These are phyloP conservation scores for Paecilomyces niveus DNA, from an alignment of 2,329 filamentous ascomycete species.

Conservation along the genomic window DNA sequence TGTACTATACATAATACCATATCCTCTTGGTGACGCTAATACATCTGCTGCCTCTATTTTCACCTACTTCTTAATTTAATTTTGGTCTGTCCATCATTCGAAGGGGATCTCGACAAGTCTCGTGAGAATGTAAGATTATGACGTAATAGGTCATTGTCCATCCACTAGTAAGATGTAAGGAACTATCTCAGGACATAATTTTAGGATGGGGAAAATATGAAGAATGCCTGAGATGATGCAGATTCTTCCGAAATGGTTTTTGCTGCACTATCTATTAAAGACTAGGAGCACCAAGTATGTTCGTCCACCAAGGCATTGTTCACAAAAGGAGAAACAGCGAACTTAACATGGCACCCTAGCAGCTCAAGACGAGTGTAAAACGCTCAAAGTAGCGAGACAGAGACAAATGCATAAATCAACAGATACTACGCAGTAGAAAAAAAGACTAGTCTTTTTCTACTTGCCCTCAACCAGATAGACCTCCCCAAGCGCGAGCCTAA, in stretches of 20 bases:
- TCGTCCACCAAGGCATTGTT: neutral
- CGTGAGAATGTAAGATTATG: neutral
- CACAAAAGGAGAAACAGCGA: neutral
- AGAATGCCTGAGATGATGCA: neutral
- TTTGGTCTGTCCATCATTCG: neutral
- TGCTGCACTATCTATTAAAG: neutral
- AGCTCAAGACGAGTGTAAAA: neutral
- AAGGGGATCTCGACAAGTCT: neutral
- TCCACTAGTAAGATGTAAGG: neutral
- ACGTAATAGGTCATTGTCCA: neutral
- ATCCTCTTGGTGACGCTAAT: neutral
- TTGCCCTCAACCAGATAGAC: neutral
- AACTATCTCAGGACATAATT: neutral
- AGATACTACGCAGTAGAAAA: neutral
- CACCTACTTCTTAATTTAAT: neutral
- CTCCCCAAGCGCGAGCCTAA: neutral
- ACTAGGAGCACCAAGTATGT: neutral
- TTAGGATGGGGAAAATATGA: neutral
- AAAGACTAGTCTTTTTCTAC: neutral
- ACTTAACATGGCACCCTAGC: neutral
- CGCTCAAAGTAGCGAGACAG: neutral
- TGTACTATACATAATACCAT: neutral
- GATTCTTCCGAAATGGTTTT: neutral
- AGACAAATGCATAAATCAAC: neutral
- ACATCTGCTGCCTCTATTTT: neutral